Base-by-base conservation (phyloP, 2,329 filamentous ascomycete species). In the Hirsutella rhossiliensis region DNA sequence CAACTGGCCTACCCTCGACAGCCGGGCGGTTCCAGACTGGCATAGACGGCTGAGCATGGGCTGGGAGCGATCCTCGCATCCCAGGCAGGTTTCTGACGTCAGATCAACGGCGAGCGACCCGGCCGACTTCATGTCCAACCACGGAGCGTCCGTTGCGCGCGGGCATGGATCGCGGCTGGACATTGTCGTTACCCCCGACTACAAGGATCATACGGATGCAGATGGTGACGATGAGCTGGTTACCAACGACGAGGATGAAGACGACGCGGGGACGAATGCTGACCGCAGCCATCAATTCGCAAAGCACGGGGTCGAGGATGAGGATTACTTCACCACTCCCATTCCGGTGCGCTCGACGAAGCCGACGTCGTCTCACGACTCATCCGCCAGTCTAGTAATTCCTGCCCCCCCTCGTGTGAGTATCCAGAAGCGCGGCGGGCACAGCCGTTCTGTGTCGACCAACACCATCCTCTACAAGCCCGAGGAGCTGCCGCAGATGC, bases 151-250 rank as follows among this genome's bases (percentile, higher is more conserved):
- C 3, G 46, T 57, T 28, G 45, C 54, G 36, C 53, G 42, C 29
- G 54, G 51, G 58, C 69, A 45, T 60, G 72, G 46, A 50, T 68
- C 36, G 65, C 72, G 62, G 13, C 36, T 56, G n/a, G 45, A 53
- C 4, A 48, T 27, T 27, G 23, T 52, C 28, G 49, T 61, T 36
- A 48, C 53, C 19, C 50, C 67, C 60, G 55, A 67, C 20, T 65
- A 70, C 42, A 73, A 73, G 50, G 72, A 76, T 38, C 80, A 88
- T 46, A 88, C 85, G 0, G 87, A 92, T 55, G 86, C 82, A 7
- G 87, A 94, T 57, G 87, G 87, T 1, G 89, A 96, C 54, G 89
- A 95, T 54, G 89, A 96, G 60, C 68, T 89, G n/a, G 75, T 85
- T 12, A 89, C 84, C 4, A 85, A 88, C 45, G 84, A 87, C 45